phyloP scores from a whole-genome alignment of 78 protist genomes.

The Diacronema lutheri region DNA sequence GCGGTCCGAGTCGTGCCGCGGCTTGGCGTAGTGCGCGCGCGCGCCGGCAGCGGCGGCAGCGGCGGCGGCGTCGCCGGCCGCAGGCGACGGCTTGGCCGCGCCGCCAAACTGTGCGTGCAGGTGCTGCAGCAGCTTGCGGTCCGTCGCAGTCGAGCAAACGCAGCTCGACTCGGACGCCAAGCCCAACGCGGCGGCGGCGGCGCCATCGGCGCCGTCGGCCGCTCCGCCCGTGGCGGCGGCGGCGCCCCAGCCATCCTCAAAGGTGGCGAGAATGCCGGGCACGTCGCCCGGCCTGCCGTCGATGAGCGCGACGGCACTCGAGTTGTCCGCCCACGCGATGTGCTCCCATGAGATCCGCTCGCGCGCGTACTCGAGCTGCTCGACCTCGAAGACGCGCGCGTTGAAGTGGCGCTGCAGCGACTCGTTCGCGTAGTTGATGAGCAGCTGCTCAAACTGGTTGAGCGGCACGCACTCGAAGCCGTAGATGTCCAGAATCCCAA shows the following conservation, averaged over 20 bases:
- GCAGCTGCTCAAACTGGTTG: background rate
- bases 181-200: background rate
- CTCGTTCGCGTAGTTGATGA: background rate
- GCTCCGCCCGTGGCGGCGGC: no score
- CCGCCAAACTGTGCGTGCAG: background rate
- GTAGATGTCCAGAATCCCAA: background rate
- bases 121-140: background rate
- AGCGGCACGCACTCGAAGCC: background rate
- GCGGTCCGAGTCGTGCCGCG: background rate
- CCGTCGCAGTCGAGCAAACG: no score
- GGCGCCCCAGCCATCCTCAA: no score
- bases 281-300: background rate
- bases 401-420: constrained; percentile 87
- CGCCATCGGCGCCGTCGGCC: background rate
- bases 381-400: constrained; percentile 55
- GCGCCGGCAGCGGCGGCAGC: no score
- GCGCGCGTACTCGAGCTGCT: background rate
- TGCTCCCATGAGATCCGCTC: background rate
- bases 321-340: background rate
- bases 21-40: background rate
- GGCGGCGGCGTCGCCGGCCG: no score
- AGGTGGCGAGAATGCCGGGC: background rate
- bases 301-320: background rate
- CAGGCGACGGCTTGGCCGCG: no score
- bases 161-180: no score